These are phyloP conservation scores for Chlorella sp. DNA, from an alignment of 139 green algal species.

Conservation along the genomic window DNA sequence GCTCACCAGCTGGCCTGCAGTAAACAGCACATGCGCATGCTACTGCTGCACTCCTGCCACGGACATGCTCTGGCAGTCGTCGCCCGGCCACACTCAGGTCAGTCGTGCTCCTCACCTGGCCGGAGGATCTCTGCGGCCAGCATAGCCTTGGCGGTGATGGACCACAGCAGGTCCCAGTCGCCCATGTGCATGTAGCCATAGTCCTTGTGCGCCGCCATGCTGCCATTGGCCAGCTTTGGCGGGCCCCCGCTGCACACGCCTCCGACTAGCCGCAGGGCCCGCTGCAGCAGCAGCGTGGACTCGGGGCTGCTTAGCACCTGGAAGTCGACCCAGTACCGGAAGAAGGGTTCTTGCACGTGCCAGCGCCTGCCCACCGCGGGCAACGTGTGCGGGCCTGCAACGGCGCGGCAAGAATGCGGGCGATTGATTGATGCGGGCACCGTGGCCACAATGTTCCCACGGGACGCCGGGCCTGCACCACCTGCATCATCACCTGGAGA, in stretches of 20 bases:
- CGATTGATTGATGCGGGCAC: too few species aligned
- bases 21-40: neutral
- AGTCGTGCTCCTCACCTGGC: constrained; percentile 9
- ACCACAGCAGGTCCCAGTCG: constrained; percentile 54
- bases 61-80: neutral
- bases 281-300: neutral
- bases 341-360: too few species aligned
- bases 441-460: too few species aligned
- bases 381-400: too few species aligned
- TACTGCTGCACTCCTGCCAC: neutral
- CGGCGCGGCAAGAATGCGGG: too few species aligned
- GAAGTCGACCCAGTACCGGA: constrained; percentile 1
- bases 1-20: constrained; percentile 40
- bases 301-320: neutral
- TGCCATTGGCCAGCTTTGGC: constrained; percentile 30
- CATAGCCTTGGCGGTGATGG: constrained; percentile 52
- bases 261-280: neutral
- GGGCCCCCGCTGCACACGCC: constrained; percentile 24
- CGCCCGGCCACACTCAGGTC: neutral
- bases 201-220: constrained; percentile 22
- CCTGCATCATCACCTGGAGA: too few species aligned
- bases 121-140: constrained; percentile 41
- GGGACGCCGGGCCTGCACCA: too few species aligned
- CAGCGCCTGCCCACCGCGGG: too few species aligned
- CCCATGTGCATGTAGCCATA: constrained; percentile 61